A percentile compares a stretch with the other conserved stretches of the same genome.
These are phyloP conservation scores for Cladophialophora exuberans DNA, from an alignment of 2,329 filamentous ascomycete species.

Conservation along the genomic window DNA sequence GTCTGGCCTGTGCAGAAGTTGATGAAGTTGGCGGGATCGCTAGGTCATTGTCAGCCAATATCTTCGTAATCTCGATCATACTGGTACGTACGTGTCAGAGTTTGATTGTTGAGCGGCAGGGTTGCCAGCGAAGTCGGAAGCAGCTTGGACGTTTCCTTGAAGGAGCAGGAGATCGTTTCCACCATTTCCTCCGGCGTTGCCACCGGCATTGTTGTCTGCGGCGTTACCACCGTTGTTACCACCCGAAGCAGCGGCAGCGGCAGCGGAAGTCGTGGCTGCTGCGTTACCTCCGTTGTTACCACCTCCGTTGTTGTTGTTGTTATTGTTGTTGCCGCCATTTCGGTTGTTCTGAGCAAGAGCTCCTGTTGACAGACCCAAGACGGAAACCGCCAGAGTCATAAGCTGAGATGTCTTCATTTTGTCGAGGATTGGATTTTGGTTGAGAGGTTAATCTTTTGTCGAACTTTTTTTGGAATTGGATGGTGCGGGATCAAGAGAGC, in stretches of 20 bases:
- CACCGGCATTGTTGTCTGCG: conserved; percentile 16
- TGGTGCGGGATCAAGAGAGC: conserved; percentile 16
- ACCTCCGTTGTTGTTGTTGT: conserved; percentile 27
- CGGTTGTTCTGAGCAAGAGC: conserved; percentile 23
- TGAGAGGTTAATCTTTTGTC: neutral
- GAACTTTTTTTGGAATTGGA: conserved; percentile 15
- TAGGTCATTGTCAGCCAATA: conserved; percentile 14
- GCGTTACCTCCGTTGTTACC: no score
- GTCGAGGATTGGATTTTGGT: no score
- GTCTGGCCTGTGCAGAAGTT: conserved; percentile 61
- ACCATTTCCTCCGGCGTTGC: conserved; percentile 16
- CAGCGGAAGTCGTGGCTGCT: conserved; percentile 24
- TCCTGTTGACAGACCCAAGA: conserved; percentile 20
- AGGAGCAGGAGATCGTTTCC: conserved; percentile 21
- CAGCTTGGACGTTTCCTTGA: conserved; percentile 26
- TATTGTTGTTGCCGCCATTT: conserved; percentile 22
- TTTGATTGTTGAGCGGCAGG: conserved; percentile 21
- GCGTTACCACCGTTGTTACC: conserved; percentile 9
- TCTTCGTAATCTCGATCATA: conserved; percentile 1
- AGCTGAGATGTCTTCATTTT: conserved; percentile 29
- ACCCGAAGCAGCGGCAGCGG: conserved; percentile 9
- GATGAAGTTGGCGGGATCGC: conserved; percentile 59
- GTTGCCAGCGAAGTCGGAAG: conserved; percentile 22
- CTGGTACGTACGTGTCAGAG: conserved; percentile 26
- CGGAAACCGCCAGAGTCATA: conserved; percentile 23